Evolutionary conservation across 805 yeast species (phyloP).

Genomic region (Scheffersomyces lignosus): DNA sequence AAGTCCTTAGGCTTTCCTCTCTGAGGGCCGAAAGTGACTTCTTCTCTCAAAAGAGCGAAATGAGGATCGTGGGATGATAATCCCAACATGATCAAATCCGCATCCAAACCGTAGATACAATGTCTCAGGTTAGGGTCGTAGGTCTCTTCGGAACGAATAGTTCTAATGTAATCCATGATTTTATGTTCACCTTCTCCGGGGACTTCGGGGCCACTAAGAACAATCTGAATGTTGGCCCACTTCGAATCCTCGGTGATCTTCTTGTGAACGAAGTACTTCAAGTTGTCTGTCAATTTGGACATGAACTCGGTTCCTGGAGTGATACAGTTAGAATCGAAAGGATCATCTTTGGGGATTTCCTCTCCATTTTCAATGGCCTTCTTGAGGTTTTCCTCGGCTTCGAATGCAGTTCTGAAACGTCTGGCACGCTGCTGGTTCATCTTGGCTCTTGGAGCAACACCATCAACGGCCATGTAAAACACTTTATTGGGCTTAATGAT

Average conservation of each 20-base stretch:
- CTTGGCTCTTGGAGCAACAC: constrained; percentile 98
- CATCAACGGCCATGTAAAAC: constrained; percentile 96
- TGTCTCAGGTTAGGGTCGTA: constrained; percentile 84
- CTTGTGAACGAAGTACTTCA: constrained; percentile 84
- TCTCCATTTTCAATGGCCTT: constrained; percentile 75
- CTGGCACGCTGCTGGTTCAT: constrained; percentile 98
- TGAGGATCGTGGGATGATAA: constrained; percentile 94
- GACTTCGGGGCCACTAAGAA: constrained; percentile 91
- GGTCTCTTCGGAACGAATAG: constrained; percentile 67
- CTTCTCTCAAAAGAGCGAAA: constrained; percentile 90
- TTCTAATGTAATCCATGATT: constrained; percentile 88
- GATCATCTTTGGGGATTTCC: constrained; percentile 76
- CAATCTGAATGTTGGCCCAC: constrained; percentile 77
- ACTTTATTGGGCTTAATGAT: constrained; percentile 83
- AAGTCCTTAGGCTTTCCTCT: constrained; percentile 47
- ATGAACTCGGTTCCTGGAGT: constrained; percentile 98
- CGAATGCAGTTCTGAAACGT: constrained; percentile 90
- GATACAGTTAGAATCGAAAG: constrained; percentile 88
- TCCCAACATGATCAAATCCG: constrained; percentile 93
- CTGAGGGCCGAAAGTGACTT: constrained; percentile 78
- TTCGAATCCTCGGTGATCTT: constrained; percentile 82
- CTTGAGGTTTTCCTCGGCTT: constrained; percentile 76
- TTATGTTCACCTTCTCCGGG: constrained; percentile 99
- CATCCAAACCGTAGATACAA: constrained; percentile 94
- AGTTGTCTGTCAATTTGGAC: constrained; percentile 79